A percentile compares a stretch with the other conserved stretches of the same genome.
Conservation (phyloP, 2,329 filamentous ascomycete species). For the Hypoxylon sp. region DNA sequence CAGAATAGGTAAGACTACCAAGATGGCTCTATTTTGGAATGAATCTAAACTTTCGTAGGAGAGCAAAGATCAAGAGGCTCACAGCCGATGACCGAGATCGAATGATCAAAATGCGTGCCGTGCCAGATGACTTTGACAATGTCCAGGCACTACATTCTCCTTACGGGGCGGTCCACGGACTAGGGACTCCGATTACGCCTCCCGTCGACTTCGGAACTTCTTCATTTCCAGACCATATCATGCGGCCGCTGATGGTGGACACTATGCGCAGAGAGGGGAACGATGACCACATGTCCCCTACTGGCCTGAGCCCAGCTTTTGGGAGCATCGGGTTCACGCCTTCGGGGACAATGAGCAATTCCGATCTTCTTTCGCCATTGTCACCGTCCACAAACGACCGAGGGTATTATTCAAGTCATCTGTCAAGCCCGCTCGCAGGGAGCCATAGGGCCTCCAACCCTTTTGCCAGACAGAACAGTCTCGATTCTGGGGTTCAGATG, state of each 20-base stretch:
- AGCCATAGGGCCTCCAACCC: constrained; percentile 67
- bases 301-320: constrained; percentile 77
- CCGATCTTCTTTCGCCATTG: constrained; percentile 71
- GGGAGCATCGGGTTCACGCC: constrained; percentile 76
- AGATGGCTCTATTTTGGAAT: constrained; percentile 37
- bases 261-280: constrained; percentile 73
- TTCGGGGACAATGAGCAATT: constrained; percentile 63
- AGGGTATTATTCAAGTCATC: constrained; percentile 66
- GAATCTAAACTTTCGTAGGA: constrained; percentile 59
- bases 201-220: constrained; percentile 64
- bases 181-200: constrained; percentile 64
- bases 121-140: constrained; percentile 79
- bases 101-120: constrained; percentile 80
- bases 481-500: constrained; percentile 63
- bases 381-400: constrained; percentile 69
- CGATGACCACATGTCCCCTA: constrained; percentile 77
- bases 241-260: constrained; percentile 78
- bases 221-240: constrained; percentile 72
- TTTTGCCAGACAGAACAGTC: constrained; percentile 65
- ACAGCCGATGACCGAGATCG: constrained; percentile 78
- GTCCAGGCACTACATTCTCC: constrained; percentile 77
- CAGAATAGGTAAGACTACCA: constrained; percentile 84
- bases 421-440: constrained; percentile 63
- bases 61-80: constrained; percentile 79
- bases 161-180: constrained; percentile 72